Conservation (phyloP, 305 asterid species). For the Solanum chacoense region DNA sequence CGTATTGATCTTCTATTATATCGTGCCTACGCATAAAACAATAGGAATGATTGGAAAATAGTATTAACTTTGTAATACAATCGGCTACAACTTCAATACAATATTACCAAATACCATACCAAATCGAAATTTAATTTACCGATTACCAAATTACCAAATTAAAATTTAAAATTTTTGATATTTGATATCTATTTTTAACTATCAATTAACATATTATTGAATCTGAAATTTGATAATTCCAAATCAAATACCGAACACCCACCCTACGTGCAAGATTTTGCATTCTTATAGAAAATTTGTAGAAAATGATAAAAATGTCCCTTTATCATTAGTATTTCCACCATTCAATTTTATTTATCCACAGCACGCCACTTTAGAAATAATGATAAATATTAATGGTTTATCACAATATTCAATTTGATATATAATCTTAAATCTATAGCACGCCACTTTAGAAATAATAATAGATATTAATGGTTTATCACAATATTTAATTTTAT, state of each 20-base stretch:
- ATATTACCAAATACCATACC: not conserved
- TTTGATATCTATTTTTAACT: too few species aligned
- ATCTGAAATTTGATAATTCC: too few species aligned
- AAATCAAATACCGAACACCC: too few species aligned
- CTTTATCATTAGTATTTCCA: not conserved
- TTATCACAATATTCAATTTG: not conserved
- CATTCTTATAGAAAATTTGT: not conserved
- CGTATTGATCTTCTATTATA: not conserved
- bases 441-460: not conserved
- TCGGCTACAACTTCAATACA: not conserved
- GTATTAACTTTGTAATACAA: too few species aligned
- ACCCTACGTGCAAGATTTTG: not conserved
- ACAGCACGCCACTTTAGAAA: not conserved
- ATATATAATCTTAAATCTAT: not conserved
- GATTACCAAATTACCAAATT: not conserved
- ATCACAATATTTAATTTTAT: not conserved
- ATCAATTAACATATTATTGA: too few species aligned
- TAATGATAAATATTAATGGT: not conserved
- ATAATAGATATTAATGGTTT: not conserved
- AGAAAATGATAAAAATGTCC: not conserved
- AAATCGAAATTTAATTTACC: too few species aligned
- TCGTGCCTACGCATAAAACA: not conserved
- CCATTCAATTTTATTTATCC: not conserved
- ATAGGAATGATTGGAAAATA: too few species aligned
- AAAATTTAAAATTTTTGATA: too few species aligned